These are phyloP conservation scores for Passiflora organensis DNA, from an alignment of 345 rosid genomes.

Conservation along the genomic window DNA sequence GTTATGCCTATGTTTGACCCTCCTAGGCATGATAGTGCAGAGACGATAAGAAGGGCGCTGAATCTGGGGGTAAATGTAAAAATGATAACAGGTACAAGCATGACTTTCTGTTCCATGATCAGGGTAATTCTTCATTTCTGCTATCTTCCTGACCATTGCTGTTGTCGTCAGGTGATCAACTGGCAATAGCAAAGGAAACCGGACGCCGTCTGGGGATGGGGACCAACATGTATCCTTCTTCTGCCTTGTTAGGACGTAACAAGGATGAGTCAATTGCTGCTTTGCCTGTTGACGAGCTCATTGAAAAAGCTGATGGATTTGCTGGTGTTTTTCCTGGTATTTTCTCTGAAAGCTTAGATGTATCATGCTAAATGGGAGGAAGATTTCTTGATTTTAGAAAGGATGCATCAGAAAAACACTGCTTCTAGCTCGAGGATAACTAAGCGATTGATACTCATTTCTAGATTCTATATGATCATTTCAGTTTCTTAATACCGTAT, in stretches of 20 bases:
- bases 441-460: neutral
- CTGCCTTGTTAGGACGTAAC: slow-evolving; percentile 56
- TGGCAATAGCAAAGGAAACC: slow-evolving; percentile 64
- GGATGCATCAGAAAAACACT: too few species aligned
- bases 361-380: too few species aligned
- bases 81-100: slow-evolving; percentile 65
- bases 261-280: slow-evolving; percentile 54
- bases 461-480: neutral
- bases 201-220: slow-evolving; percentile 73
- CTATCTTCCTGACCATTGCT: neutral
- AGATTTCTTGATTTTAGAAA: too few species aligned
- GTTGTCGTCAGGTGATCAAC: slow-evolving; percentile 44
- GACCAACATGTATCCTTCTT: slow-evolving; percentile 65
- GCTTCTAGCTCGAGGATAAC: too few species aligned
- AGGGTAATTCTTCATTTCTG: neutral
- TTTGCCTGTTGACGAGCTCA: slow-evolving; percentile 55
- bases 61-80: slow-evolving; percentile 67
- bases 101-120: too few species aligned
- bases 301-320: slow-evolving; percentile 61
- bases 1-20: slow-evolving; percentile 66
- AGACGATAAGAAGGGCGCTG: slow-evolving; percentile 51
- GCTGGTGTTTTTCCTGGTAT: slow-evolving; percentile 72
- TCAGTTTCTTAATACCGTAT: neutral
- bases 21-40: slow-evolving; percentile 63
- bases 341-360: too few species aligned